A percentile compares a stretch with the other conserved stretches of the same genome.
Conservation (phyloP, 202 grass and related monocot species). For the Eragrostis tef region DNA sequence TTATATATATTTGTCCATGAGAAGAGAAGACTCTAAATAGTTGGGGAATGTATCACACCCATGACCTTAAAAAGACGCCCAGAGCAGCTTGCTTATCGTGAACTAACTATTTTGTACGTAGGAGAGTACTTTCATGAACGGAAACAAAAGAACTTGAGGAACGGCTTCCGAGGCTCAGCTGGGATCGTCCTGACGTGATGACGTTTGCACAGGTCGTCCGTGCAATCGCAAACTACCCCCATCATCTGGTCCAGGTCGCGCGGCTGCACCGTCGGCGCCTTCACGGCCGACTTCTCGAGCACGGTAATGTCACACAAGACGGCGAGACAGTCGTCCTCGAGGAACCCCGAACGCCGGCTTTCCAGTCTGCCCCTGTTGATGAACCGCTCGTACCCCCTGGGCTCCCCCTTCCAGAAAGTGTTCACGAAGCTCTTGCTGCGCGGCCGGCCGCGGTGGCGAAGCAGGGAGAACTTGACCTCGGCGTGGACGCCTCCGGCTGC, state of each 20-base stretch:
- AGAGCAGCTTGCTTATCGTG: too few species aligned
- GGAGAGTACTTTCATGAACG: too few species aligned
- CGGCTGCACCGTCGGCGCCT: not conserved
- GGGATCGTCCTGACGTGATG: not conserved
- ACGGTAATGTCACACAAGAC: not conserved
- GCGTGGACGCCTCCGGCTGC: too few species aligned
- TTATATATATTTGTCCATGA: too few species aligned
- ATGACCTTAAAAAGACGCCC: too few species aligned
- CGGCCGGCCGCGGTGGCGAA: not conserved
- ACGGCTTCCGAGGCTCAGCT: not conserved
- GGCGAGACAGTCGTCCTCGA: not conserved
- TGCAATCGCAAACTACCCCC: not conserved
- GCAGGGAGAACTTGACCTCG: not conserved
- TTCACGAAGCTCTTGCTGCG: not conserved
- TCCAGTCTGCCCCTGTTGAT: not conserved
- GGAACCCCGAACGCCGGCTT: too few species aligned
- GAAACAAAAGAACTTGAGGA: not conserved
- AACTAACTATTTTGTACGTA: too few species aligned
- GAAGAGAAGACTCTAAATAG: too few species aligned
- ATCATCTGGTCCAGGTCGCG: not conserved
- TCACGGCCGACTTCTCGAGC: not conserved
- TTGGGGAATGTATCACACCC: too few species aligned
- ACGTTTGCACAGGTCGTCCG: not conserved
- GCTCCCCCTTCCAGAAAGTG: not conserved
- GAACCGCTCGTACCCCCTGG: not conserved